phyloP scores from a whole-genome alignment of 2,329 filamentous ascomycete genomes.

The Botrytis galanthina region DNA sequence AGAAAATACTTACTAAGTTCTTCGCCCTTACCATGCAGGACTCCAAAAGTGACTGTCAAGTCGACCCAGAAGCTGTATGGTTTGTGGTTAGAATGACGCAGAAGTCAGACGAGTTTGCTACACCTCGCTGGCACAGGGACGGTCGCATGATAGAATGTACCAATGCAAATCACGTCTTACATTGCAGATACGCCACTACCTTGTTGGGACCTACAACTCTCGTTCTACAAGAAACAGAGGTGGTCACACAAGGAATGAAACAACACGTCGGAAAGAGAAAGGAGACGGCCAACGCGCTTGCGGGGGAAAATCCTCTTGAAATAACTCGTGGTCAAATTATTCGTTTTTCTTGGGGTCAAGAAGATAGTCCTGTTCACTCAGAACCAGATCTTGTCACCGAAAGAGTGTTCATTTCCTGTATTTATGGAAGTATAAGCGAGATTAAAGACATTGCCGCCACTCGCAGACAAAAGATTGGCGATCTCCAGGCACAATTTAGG shows the following conservation, averaged over 20 bases:
- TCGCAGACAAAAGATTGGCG: not conserved
- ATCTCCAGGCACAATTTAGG: not conserved
- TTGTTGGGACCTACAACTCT: slow-evolving; percentile 10
- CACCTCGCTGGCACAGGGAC: slow-evolving; percentile 17
- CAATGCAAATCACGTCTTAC: not conserved
- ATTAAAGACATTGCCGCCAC: not conserved
- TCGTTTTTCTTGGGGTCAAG: slow-evolving; percentile 18
- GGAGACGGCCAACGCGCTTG: not conserved
- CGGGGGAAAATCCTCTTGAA: not conserved
- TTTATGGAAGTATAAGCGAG: not conserved
- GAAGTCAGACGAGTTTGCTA: not conserved
- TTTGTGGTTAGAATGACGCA: slow-evolving; percentile 6
- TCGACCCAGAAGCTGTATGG: slow-evolving; percentile 2
- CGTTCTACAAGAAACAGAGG: slow-evolving; percentile 11
- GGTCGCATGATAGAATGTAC: slow-evolving; percentile 15
- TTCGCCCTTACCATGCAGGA: slow-evolving; percentile 1
- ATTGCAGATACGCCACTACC: slow-evolving; percentile 11
- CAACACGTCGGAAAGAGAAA: not conserved
- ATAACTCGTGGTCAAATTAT: slow-evolving; percentile 7
- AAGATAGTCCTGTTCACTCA: slow-evolving; percentile 20
- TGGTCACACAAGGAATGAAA: not conserved
- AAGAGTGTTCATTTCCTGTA: slow-evolving; percentile 14
- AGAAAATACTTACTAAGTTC: not conserved
- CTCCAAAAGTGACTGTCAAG: not conserved
- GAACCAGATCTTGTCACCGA: slow-evolving; percentile 18